Evolutionary conservation across 2,329 filamentous ascomycete species (phyloP), one percentile per base, ranked within the genome.

Genomic region (Sporothrix sp.): DNA sequence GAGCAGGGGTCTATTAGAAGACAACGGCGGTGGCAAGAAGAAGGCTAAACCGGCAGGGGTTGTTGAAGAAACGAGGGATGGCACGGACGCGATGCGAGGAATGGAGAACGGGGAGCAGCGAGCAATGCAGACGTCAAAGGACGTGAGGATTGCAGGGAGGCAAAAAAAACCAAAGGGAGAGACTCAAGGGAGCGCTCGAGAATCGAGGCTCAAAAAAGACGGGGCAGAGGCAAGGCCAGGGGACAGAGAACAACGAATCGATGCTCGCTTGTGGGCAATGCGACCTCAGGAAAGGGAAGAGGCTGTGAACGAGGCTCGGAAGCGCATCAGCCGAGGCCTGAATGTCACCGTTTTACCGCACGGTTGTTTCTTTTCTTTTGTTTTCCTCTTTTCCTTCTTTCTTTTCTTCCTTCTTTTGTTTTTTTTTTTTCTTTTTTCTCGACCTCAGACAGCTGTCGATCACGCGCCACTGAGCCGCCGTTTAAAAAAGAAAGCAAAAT

Each of bases 61-160:
- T 28, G 25, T 28, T n/a, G n/a, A n/a, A n/a, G n/a, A n/a, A n/a
- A n/a, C n/a, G n/a, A n/a, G 33, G 50, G 44, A 48, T 48, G 50
- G 44, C 50, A 52, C 43, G 32, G 44, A 52, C 44, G 35, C 43
- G 43, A 45, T 10, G 20, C 30, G 13, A 45, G 43, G 43, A 36
- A 45, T 45, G 43, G 43, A 45, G 35, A 48, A 30, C 38, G 33
- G 43, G 18, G 35, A 28, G 36, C 13, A 47, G 33, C 28, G n/a
- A 45, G 11, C 20, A 11, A 32, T 46, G 33, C 21, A 37, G 33
- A 48, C 33, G 45, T 48, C 35, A 18, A 21, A 16, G 4, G 46
- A 48, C 36, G 46, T 48, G 46, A 48, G 14, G 46, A 48, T 48
- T 27, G 36, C 46, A 48, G 46, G 46, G 46, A 48, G 39, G 37